Conservation (phyloP, 306 rosid species). For the Quercus cerris region DNA sequence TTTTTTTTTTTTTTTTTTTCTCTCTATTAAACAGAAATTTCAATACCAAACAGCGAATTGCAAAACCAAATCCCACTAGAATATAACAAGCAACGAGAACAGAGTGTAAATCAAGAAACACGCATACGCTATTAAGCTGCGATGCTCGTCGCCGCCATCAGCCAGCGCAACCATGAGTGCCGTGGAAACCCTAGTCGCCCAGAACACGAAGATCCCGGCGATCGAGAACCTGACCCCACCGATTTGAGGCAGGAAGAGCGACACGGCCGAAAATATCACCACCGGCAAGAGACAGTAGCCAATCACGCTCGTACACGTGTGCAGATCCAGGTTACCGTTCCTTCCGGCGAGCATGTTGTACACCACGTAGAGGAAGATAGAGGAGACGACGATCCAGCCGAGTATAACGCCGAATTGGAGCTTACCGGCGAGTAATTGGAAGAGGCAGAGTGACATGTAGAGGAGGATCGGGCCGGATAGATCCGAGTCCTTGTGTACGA, state of each 20-base stretch:
- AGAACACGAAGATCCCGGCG: conserved; percentile 66
- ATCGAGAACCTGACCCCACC: conserved; percentile 50
- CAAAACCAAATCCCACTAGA: conserved; percentile 39
- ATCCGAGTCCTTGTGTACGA: conserved; percentile 76
- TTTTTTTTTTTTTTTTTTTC: background rate
- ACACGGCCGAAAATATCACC: conserved; percentile 71
- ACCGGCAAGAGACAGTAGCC: conserved; percentile 90
- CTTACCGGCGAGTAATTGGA: conserved; percentile 92
- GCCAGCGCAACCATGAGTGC: conserved; percentile 74
- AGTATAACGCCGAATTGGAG: conserved; percentile 93
- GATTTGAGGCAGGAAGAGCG: conserved; percentile 71
- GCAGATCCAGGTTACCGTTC: conserved; percentile 78
- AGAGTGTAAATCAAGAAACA: conserved; percentile 92
- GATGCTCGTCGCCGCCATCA: conserved; percentile 93
- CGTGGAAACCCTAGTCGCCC: conserved; percentile 88
- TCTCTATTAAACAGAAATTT: conserved; percentile 14
- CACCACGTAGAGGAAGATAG: conserved; percentile 82
- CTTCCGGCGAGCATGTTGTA: conserved; percentile 96
- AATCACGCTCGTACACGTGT: conserved; percentile 89
- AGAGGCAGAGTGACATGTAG: conserved; percentile 79
- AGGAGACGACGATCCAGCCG: conserved; percentile 95
- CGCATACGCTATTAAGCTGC: conserved; percentile 85
- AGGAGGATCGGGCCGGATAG: conserved; percentile 92
- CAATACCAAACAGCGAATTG: conserved; percentile 25
- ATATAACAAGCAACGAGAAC: conserved; percentile 86